Conservation (phyloP, 441 rosid genomes). For the Omphalea diandra region DNA sequence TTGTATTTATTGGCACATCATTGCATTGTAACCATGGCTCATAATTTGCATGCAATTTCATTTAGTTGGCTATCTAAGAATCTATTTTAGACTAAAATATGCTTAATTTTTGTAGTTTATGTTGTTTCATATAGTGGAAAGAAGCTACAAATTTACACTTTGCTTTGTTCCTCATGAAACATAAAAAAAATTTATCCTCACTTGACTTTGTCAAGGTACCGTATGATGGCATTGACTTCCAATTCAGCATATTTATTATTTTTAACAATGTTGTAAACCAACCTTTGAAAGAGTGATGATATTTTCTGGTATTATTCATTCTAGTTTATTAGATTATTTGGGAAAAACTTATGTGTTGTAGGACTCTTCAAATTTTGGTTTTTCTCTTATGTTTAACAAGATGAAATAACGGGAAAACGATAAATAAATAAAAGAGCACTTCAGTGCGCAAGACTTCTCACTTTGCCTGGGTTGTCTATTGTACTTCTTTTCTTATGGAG, state of each 20-base stretch:
- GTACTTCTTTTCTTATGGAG: not conserved
- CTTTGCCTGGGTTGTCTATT: too few species aligned
- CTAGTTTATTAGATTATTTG: not conserved
- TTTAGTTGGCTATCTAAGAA: not conserved
- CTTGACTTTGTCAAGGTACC: not conserved
- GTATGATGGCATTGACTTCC: not conserved
- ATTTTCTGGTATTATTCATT: not conserved
- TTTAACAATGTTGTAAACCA: not conserved
- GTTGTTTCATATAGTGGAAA: not conserved
- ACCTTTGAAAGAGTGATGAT: not conserved
- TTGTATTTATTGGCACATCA: not conserved
- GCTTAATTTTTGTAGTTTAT: not conserved
- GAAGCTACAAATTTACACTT: not conserved
- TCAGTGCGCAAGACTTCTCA: too few species aligned
- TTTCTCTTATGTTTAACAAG: not conserved
- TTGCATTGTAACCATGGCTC: not conserved
- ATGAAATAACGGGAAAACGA: not conserved
- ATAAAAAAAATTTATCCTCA: not conserved
- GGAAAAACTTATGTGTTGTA: not conserved
- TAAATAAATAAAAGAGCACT: not conserved
- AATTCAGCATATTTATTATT: not conserved
- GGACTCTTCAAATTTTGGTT: not conserved
- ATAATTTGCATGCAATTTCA: not conserved
- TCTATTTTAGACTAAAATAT: not conserved
- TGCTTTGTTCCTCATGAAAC: not conserved